Base-by-base conservation (phyloP, 305 asterid species). In the Rubia balearica region DNA sequence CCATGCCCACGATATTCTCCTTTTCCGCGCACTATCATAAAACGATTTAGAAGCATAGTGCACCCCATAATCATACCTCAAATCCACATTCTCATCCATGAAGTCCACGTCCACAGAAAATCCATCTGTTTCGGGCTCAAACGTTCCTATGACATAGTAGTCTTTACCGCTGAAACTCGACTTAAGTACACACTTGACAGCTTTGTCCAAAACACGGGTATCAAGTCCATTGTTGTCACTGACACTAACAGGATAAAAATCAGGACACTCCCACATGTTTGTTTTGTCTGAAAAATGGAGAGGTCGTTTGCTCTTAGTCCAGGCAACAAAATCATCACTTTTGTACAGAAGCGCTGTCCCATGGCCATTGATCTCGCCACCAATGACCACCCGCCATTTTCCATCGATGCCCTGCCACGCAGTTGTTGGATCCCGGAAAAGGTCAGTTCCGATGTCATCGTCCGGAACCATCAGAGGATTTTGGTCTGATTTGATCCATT, bases 361-460 rank as follows among this genome's bases (percentile, higher is more conserved):
- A 33, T 74, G 71, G 17, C 83, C 84, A 14, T 76, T 72, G 5
- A 81, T 79, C 77, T 74, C 61, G 5, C 83, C 71, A 1, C 95
- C 96, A 8, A 88, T 40, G 0, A 82, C 22, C 21, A 88, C 75
- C 11, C 85, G 71, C 95, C 95, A 86, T 3, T 45, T 74, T 8
- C 78, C 55, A 14, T 90, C 90, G 3, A 70, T 24, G 3, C 82
- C 80, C 38, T 13, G 77, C 96, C 95, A 90, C 2, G 87, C 92
- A 0, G 91, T 88, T 0, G 89, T 85, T 21, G 95, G 96, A 68
- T 90, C 95, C 60, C 95, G 73, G 33, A 69, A 90, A 51, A 48
- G 36, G 1, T 68, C 62, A 0, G 77, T 75, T 22, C 74, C 77
- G 40, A 90, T 77, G 0, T 67, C 85, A 19, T 55, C 66, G 21